Evolutionary conservation across 768 basidiomycete species (phyloP), one percentile per base, ranked within the genome.

Genomic region (Gautieria morchelliformis): DNA sequence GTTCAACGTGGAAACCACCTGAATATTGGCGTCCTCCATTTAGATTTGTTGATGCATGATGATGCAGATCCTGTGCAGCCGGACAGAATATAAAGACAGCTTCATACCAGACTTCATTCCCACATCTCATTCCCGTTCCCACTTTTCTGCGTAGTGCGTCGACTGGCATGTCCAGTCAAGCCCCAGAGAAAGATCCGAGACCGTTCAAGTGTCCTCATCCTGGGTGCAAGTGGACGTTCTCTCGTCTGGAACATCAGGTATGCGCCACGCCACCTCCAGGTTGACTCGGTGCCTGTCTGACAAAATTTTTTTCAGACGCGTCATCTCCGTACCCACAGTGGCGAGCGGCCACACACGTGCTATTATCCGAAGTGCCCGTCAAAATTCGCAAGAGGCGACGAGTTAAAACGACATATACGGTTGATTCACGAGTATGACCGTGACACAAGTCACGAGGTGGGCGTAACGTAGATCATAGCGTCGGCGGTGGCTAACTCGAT

Each of bases 321-420:
- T 61, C 95, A 99, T 67, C 95, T 97, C 54, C 88, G 95, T 59
- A 99, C 94, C 0, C 95, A 99, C 70, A 99, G 96, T 0, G 95
- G 95, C 66, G 95, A 99, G 73, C 97, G 96, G 65, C 95, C 95
- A 1, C 97, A 97, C 65, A 78, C 82, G 22, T 99, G 95, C 79
- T 85, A 84, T 1, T 90, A 86, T 68, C 84, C 90, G 3, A 81
- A 84, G n/a, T 99, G 95, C 78, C 93, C 95, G 71, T 98, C 97
- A 70, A 87, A 93, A 7, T 99, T 99, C 71, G 93, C 91, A 17
- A 85, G 95, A 59, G 93, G 90, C n/a, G 95, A 99, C 75, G 95
- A 99, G 71, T 82, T 99, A 62, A 99, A 96, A 30, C 81, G 95
- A 58, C 95, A 99, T 67, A 33, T 48, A 22, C 45, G 47, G 10